Evolutionary conservation across 805 yeast genomes (phyloP).

Genomic region (Yarrowia phangngaensis): DNA sequence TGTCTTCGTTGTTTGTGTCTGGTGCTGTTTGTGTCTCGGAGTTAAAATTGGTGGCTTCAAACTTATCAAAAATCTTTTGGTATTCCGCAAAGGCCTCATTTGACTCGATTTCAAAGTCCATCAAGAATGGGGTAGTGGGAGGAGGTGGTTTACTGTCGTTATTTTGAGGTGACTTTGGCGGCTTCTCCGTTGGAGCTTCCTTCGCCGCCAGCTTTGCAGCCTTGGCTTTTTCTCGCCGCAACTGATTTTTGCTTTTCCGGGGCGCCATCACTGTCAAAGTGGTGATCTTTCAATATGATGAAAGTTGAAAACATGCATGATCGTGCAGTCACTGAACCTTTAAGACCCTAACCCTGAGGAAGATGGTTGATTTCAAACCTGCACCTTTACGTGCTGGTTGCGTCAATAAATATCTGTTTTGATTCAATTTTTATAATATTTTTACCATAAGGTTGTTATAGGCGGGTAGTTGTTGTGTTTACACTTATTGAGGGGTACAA

Average conservation of each 20-base stretch:
- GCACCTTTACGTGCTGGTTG: too few species aligned
- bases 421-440: too few species aligned
- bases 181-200: neutral
- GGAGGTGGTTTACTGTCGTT: too few species aligned
- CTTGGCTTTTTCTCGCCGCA: constrained; percentile 46
- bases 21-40: neutral
- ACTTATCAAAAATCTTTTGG: constrained; percentile 8
- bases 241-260: constrained; percentile 41
- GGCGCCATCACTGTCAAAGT: constrained; percentile 32
- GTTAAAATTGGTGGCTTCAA: constrained; percentile 7
- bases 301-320: neutral
- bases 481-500: too few species aligned
- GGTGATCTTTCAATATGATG: neutral
- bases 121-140: neutral
- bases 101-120: constrained; percentile 7
- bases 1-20: neutral
- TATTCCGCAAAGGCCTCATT: constrained; percentile 8
- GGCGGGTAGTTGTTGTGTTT: too few species aligned
- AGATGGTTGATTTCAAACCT: too few species aligned
- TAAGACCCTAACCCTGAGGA: too few species aligned
- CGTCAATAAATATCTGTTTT: too few species aligned
- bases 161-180: too few species aligned
- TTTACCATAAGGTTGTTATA: too few species aligned
- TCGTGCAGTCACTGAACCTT: too few species aligned
- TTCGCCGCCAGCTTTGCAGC: constrained; percentile 38